These are phyloP conservation scores for Coemansia biformis DNA, from an alignment of 192 early-diverging fungal species.

Conservation along the genomic window DNA sequence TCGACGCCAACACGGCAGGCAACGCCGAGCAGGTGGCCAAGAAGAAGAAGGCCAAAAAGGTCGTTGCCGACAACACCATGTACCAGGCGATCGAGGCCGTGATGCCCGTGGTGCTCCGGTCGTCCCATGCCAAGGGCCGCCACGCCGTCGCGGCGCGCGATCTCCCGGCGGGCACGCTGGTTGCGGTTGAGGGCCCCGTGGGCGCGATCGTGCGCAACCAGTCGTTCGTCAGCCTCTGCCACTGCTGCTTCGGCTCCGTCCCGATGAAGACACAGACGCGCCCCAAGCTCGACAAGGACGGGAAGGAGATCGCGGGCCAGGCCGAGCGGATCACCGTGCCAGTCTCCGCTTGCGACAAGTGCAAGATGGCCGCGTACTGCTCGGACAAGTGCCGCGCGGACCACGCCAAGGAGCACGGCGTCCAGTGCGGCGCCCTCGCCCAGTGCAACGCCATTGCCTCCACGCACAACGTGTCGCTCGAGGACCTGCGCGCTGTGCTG, in stretches of 20 bases:
- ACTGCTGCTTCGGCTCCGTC: constrained; percentile 47
- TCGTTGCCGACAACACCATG: constrained; percentile 45
- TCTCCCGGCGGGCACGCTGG: constrained; percentile 48
- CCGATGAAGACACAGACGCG: constrained; percentile 41
- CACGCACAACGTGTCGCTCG: constrained; percentile 24
- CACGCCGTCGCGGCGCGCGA: constrained; percentile 48
- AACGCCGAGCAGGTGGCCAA: constrained; percentile 11
- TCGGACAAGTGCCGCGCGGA: constrained; percentile 48
- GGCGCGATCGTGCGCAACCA: constrained; percentile 54
- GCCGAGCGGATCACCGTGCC: constrained; percentile 24
- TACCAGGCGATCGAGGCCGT: constrained; percentile 35
- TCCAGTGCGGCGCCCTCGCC: constrained; percentile 44
- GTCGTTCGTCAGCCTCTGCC: constrained; percentile 53
- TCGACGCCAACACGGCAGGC: constrained; percentile 16
- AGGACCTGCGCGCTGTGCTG: constrained; percentile 39
- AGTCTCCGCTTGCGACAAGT: constrained; percentile 29
- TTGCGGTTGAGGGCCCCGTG: constrained; percentile 50
- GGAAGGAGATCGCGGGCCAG: constrained; percentile 26
- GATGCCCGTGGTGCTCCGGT: constrained; percentile 36
- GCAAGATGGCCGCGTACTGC: constrained; percentile 57
- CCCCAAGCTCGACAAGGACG: constrained; percentile 42
- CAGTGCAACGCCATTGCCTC: constrained; percentile 32
- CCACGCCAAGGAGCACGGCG: constrained; percentile 38
- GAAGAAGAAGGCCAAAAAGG: constrained; percentile 50
- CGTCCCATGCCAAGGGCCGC: constrained; percentile 54